Evolutionary conservation across 306 rosid species (phyloP).

Genomic region (Erythrophleum fordii): DNA sequence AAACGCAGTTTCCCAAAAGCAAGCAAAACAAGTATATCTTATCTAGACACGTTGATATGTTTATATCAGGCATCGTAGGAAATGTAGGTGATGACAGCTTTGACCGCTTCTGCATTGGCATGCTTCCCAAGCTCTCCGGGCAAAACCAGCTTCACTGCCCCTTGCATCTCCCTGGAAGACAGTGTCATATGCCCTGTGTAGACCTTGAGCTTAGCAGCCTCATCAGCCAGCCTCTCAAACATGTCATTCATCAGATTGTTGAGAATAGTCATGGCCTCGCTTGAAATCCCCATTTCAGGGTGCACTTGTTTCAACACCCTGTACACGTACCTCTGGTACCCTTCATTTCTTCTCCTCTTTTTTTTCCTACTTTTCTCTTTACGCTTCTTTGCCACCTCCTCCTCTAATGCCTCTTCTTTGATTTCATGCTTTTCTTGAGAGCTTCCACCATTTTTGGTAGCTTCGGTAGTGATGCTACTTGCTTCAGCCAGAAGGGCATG

Average conservation of each 20-base stretch:
- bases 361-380: constrained; percentile 17
- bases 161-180: constrained; percentile 65
- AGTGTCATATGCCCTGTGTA: constrained; percentile 50
- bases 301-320: constrained; percentile 76
- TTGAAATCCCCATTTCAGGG: constrained; percentile 68
- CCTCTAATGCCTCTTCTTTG: not conserved
- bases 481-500: not conserved
- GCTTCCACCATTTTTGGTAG: not conserved
- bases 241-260: constrained; percentile 80
- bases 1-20: not conserved
- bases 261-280: constrained; percentile 55
- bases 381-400: not conserved
- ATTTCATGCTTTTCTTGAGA: not conserved
- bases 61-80: constrained; percentile 16
- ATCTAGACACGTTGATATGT: no score
- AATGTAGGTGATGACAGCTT: constrained; percentile 51
- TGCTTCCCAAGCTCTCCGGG: constrained; percentile 70
- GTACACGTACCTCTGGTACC: constrained; percentile 63
- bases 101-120: constrained; percentile 70
- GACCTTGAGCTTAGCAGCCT: constrained; percentile 51
- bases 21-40: not conserved
- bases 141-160: constrained; percentile 65
- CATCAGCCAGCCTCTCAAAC: constrained; percentile 69
- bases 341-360: constrained; percentile 47
- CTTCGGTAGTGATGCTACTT: not conserved